Conservation (phyloP, 2,329 filamentous ascomycete species). For the Xylaria sp. region DNA sequence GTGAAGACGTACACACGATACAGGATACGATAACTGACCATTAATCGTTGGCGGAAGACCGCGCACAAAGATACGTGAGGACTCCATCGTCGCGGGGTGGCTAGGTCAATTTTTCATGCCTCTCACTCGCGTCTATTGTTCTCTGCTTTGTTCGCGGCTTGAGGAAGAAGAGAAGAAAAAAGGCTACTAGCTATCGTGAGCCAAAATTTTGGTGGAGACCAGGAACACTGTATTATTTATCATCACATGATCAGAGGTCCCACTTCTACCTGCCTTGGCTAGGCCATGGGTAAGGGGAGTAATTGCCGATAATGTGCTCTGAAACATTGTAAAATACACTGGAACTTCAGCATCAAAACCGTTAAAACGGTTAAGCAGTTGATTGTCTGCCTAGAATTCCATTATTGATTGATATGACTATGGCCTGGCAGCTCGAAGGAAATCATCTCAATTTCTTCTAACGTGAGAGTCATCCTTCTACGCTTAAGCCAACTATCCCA, state of each 20-base stretch:
- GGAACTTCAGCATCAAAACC: too few species aligned
- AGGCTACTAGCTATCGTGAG: not conserved
- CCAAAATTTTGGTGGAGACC: slow-evolving; percentile 27
- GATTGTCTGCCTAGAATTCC: too few species aligned
- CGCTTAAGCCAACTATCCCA: not conserved
- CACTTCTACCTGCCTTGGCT: not conserved
- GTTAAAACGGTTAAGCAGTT: too few species aligned
- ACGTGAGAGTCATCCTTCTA: not conserved
- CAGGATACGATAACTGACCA: slow-evolving; percentile 56
- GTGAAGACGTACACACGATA: not conserved
- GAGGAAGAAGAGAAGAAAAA: slow-evolving; percentile 18
- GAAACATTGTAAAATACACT: too few species aligned
- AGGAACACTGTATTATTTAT: slow-evolving; percentile 25
- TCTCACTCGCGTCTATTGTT: not conserved
- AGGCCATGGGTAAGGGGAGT: not conserved
- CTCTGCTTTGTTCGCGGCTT: slow-evolving; percentile 18
- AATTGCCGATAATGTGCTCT: too few species aligned
- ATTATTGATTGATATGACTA: too few species aligned
- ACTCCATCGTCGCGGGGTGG: slow-evolving; percentile 49
- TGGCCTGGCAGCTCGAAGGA: not conserved
- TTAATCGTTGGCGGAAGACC: slow-evolving; percentile 86
- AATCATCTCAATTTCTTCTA: not conserved
- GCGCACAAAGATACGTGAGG: slow-evolving; percentile 82
- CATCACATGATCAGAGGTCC: slow-evolving; percentile 35
- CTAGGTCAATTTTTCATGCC: slow-evolving; percentile 2